Percentiles rank a stretch among this genome's conserved stretches.
phyloP scores from a whole-genome alignment of 2,329 filamentous ascomycete species.

The Colletotrichum orchidophilum region DNA sequence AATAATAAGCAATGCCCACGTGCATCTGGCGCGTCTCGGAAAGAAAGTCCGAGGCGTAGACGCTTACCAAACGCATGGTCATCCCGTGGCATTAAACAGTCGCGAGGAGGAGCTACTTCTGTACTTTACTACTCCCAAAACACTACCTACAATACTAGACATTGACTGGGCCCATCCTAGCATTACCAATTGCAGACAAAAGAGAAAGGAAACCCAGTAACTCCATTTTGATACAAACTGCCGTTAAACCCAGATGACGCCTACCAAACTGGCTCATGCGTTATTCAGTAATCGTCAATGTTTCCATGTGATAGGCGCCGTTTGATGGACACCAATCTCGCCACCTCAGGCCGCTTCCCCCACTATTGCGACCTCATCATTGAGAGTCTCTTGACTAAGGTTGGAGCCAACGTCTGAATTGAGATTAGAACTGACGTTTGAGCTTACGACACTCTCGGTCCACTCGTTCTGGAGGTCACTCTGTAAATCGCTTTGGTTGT shows the following conservation, averaged over 20 bases:
- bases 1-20: no score
- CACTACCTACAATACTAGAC: conserved; percentile 1
- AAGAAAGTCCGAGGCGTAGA: not conserved
- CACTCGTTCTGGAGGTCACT: conserved; percentile 53
- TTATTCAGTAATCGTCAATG: not conserved
- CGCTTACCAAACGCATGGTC: not conserved
- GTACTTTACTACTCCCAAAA: not conserved
- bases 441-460: conserved; percentile 53
- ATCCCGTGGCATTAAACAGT: not conserved
- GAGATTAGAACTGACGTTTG: conserved; percentile 14
- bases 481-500: conserved; percentile 37
- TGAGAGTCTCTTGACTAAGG: conserved; percentile 34
- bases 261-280: not conserved
- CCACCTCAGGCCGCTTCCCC: conserved; percentile 37
- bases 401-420: conserved; percentile 22
- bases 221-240: conserved; percentile 9
- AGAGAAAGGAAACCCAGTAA: conserved; percentile 16
- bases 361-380: conserved; percentile 44
- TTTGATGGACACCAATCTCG: not conserved
- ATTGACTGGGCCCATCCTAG: not conserved
- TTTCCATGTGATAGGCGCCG: not conserved
- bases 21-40: not conserved
- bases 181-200: conserved; percentile 7
- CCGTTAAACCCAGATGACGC: conserved; percentile 12
- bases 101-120: not conserved